Evolutionary conservation across 2,329 filamentous ascomycete species (phyloP).

Genomic region (Neonectria punicea): DNA sequence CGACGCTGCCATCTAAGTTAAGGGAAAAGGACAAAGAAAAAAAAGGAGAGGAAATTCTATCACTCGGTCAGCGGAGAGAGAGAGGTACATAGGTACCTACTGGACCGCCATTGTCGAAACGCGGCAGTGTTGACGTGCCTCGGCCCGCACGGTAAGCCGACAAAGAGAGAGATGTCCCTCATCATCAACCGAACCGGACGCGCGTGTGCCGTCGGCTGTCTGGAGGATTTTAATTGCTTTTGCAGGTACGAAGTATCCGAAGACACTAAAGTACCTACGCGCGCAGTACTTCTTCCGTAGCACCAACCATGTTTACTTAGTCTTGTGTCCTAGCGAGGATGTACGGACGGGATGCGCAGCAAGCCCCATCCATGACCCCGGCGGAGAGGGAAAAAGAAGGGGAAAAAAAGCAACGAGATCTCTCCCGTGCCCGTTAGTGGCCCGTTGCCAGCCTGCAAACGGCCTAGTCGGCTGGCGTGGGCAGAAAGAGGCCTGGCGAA

Average conservation of each 20-base stretch:
- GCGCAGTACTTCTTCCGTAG: not conserved
- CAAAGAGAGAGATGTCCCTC: constrained; percentile 1
- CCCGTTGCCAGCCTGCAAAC: constrained; percentile 21
- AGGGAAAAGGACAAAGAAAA: not conserved
- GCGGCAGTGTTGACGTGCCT: constrained; percentile 1
- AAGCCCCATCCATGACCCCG: not conserved
- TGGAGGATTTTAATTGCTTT: no score
- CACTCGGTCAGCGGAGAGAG: constrained; percentile 8
- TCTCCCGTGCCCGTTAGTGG: constrained; percentile 24
- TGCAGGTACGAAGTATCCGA: not conserved
- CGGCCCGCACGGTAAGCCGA: constrained; percentile 15
- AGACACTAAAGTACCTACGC: constrained; percentile 2
- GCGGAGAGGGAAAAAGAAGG: not conserved
- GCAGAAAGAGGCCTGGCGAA: not conserved
- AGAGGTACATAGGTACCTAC: not conserved
- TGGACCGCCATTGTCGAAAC: not conserved
- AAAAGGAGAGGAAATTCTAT: not conserved
- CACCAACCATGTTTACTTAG: not conserved
- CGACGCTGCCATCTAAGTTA: no score
- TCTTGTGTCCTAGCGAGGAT: not conserved
- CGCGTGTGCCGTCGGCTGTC: no score
- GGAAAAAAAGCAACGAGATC: constrained; percentile 25
- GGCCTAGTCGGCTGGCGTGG: constrained; percentile 18
- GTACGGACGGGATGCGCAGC: not conserved
- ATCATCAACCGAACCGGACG: not conserved